Percentiles rank a stretch among this genome's conserved stretches.
phyloP scores from a whole-genome alignment of 2,329 filamentous ascomycete genomes.

The Ampelomyces quisqualis region DNA sequence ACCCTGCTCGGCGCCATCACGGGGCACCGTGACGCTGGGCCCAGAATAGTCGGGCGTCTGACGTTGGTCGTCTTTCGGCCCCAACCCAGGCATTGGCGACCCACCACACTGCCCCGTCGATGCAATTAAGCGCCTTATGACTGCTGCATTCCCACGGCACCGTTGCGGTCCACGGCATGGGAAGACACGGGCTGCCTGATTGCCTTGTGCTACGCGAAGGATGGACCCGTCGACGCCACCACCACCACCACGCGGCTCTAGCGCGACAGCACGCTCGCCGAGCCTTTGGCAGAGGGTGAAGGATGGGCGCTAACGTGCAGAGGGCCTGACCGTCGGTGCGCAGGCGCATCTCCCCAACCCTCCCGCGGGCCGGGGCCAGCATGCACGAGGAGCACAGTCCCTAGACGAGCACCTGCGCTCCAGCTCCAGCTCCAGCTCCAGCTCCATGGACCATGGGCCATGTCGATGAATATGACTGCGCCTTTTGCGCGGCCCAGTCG shows the following conservation, averaged over 20 bases:
- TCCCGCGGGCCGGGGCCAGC: conserved; percentile 29
- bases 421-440: too few relatives aligned
- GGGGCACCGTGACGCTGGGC: background rate
- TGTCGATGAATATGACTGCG: conserved; percentile 28
- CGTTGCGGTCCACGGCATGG: conserved; percentile 25
- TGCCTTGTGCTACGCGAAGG: conserved; percentile 30
- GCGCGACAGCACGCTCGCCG: conserved; percentile 26
- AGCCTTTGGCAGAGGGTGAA: conserved; percentile 25
- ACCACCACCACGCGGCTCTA: conserved; percentile 39
- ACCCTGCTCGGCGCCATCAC: too few relatives aligned
- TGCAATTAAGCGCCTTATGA: conserved; percentile 37
- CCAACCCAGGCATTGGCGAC: conserved; percentile 17
- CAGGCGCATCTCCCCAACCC: conserved; percentile 24
- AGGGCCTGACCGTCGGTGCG: conserved; percentile 24
- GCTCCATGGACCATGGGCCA: too few relatives aligned
- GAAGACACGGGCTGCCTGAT: conserved; percentile 25
- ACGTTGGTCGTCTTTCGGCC: conserved; percentile 22
- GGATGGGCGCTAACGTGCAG: conserved; percentile 29
- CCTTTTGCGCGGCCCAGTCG: conserved; percentile 18
- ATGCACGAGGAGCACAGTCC: conserved; percentile 41
- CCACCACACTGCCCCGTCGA: conserved; percentile 16
- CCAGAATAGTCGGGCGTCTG: conserved; percentile 1
- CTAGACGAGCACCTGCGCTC: conserved; percentile 27
- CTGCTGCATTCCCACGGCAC: conserved; percentile 29
- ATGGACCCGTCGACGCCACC: too few relatives aligned